Evolutionary conservation across 352 stramenopile genomes (phyloP), one percentile per base, ranked within the genome.

Genomic region (Pythium vanterpoolii): DNA sequence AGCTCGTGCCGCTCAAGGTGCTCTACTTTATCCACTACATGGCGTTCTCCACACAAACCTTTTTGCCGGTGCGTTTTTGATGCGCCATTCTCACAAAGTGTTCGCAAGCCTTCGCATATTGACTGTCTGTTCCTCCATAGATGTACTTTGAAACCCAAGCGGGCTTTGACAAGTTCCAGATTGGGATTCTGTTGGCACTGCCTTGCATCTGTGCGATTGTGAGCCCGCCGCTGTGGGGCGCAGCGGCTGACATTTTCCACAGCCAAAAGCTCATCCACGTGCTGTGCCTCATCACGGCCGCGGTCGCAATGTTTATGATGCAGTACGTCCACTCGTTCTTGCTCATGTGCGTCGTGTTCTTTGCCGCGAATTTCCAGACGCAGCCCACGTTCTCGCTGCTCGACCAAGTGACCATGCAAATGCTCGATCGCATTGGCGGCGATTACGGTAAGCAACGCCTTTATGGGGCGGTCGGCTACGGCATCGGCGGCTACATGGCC

Each of bases 361-460:
- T 89, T 58, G 27, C 85, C 40, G 79, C 77, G 39, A 89, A 89
- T 60, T 91, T 89, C 66, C 78, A 89, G 66, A 85, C 68, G 40
- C 71, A 86, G 39, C 82, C 82, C 0, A 77, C 79, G 65, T 79
- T 66, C 58, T 86, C 82, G 52, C 59, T 91, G 43, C 69, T 90
- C 23, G 82, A 91, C 46, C 79, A 89, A 70, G 72, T 76, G 1
- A 64, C 76, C 11, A 86, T 91, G 74, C 65, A 77, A 18, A 75
- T 89, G 71, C 64, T 89, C 26, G 63, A 79, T 23, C 63, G 71
- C 48, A 62, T 89, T 16, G 79, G 79, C 16, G 82, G 77, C 10
- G 79, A 89, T 56, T 91, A 91, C 46, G 82, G 82, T 60, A 91
- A 91, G 60, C 82, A 91, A 50, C 72, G 82, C 9, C 70, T 91